A percentile compares a stretch with the other conserved stretches of the same genome.
Evolutionary conservation across 1,139 yeast genomes (phyloP).

Genomic region (Protomyces gravidus): DNA sequence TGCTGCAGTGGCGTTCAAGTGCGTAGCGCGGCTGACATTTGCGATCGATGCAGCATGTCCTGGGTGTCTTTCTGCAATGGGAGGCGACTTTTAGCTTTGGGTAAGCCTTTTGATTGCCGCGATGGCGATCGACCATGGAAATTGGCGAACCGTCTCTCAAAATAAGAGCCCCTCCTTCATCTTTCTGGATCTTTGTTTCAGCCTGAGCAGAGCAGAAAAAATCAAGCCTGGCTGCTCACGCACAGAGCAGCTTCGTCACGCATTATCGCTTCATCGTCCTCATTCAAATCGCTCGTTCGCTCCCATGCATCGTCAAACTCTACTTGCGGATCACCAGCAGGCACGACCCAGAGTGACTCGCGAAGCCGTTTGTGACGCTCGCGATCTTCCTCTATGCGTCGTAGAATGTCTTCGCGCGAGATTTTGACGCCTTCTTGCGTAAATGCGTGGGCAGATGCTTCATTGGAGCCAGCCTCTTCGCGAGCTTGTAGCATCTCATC

Average conservation of each 20-base stretch:
- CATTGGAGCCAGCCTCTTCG: conserved; percentile 11
- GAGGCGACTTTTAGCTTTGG: too few relatives aligned
- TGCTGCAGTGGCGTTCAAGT: too few relatives aligned
- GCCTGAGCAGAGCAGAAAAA: too few relatives aligned
- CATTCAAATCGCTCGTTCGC: conserved; percentile 47
- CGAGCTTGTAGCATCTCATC: conserved; percentile 32
- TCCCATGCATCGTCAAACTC: conserved; percentile 64
- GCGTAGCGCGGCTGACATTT: not conserved
- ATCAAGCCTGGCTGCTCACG: not conserved
- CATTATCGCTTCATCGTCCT: conserved; percentile 46
- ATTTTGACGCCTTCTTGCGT: conserved; percentile 25
- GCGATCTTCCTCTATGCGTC: conserved; percentile 80
- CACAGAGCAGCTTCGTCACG: conserved; percentile 23
- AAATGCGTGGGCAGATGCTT: not conserved
- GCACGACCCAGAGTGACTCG: conserved; percentile 68
- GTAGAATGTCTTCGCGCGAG: conserved; percentile 48
- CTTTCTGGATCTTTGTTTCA: too few relatives aligned
- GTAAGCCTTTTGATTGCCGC: too few relatives aligned
- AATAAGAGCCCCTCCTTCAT: too few relatives aligned
- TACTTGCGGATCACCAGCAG: conserved; percentile 46
- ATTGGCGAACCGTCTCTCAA: too few relatives aligned
- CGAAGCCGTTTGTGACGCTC: conserved; percentile 70
- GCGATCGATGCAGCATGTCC: too few relatives aligned
- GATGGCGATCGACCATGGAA: too few relatives aligned
- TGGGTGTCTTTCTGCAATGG: too few relatives aligned